A percentile compares a stretch with the other conserved stretches of the same genome.
Conservation (phyloP, 2,329 filamentous ascomycete species). For the Aspergillus fructus region DNA sequence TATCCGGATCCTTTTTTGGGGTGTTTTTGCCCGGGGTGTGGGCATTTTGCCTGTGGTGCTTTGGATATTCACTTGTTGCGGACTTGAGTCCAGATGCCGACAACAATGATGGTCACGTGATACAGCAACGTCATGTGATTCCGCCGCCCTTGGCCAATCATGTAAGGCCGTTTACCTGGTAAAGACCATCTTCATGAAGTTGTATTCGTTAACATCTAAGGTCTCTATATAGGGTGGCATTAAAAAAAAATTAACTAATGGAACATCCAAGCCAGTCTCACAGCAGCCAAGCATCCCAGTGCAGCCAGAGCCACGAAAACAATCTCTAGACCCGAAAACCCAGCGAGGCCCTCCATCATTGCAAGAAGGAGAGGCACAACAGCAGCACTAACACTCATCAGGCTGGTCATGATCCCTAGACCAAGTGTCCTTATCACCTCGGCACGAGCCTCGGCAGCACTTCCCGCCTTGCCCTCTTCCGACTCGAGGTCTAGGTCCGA, state of each 20-base stretch:
- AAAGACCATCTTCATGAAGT: neutral
- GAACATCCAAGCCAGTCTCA: neutral
- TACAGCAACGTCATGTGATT: neutral
- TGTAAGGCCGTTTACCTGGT: neutral
- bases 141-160: neutral
- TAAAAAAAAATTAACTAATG: too few relatives aligned
- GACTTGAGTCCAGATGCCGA: too few relatives aligned
- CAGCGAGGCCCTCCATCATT: neutral
- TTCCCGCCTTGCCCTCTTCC: neutral
- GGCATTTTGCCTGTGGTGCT: conserved; percentile 14
- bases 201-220: too few relatives aligned
- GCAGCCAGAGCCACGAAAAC: conserved; percentile 2
- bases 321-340: conserved; percentile 1
- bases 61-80: neutral
- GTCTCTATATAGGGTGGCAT: too few relatives aligned
- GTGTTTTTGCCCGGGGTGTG: conserved; percentile 7
- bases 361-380: neutral
- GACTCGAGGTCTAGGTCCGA: neutral
- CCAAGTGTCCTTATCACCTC: conserved; percentile 1
- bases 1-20: conserved; percentile 7
- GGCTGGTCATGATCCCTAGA: conserved; percentile 7
- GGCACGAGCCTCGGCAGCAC: neutral
- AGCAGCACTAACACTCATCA: conserved; percentile 3
- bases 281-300: neutral
- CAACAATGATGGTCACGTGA: neutral